Conservation (phyloP, 176 grass and related monocot genomes). For the Alloteropsis semialata region DNA sequence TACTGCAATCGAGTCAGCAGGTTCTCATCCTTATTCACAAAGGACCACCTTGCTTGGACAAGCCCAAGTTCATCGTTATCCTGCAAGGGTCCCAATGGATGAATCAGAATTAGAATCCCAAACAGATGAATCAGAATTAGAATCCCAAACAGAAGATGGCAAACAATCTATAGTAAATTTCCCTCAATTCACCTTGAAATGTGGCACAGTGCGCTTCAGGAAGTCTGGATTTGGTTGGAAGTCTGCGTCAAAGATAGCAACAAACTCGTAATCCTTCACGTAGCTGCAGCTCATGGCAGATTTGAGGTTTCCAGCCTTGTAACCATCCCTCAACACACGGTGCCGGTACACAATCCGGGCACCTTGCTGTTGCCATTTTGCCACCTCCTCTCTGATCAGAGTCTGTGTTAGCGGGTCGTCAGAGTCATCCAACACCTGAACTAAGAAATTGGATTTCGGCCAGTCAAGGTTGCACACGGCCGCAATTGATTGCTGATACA, state of each 20-base stretch:
- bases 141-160: background rate
- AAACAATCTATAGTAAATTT: background rate
- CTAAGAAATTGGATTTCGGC: constrained; percentile 90
- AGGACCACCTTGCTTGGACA: constrained; percentile 97
- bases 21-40: constrained; percentile 97
- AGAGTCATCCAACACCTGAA: constrained; percentile 96
- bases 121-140: background rate
- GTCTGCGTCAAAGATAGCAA: constrained; percentile 96
- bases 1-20: constrained; percentile 86
- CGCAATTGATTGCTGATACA: constrained; percentile 98
- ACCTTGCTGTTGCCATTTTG: constrained; percentile 92
- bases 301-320: constrained; percentile 99
- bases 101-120: background rate
- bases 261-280: constrained; percentile 94
- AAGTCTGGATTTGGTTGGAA: constrained; percentile 95
- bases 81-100: constrained; percentile 31
- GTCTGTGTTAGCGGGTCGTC: constrained; percentile 74
- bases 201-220: constrained; percentile 75
- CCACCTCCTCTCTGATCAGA: constrained; percentile 84
- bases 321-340: constrained; percentile 79
- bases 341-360: constrained; percentile 87
- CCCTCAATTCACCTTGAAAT: constrained; percentile 76
- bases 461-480: constrained; percentile 95
- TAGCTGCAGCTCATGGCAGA: constrained; percentile 94
- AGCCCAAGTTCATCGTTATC: constrained; percentile 82